phyloP scores from a whole-genome alignment of 331 rosid species.

The Saraca asoca region DNA sequence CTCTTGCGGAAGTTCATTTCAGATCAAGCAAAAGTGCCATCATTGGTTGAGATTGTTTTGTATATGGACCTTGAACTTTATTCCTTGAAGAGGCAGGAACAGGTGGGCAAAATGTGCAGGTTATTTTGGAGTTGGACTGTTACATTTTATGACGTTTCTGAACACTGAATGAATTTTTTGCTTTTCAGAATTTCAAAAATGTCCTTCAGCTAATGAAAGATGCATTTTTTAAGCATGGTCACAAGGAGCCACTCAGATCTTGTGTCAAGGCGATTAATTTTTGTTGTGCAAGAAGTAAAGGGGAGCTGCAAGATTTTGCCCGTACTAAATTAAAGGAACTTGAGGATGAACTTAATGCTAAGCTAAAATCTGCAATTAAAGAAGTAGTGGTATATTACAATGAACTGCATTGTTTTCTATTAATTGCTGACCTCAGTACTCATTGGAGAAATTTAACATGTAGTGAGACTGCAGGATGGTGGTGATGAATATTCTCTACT shows the following conservation, averaged over 20 bases:
- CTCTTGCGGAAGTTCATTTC: constrained; percentile 89
- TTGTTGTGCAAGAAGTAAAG: constrained; percentile 79
- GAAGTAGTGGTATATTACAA: constrained; percentile 72
- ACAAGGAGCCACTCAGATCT: constrained; percentile 85
- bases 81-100: constrained; percentile 88
- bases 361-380: constrained; percentile 75
- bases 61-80: constrained; percentile 84
- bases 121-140: constrained; percentile 11
- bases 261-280: constrained; percentile 74
- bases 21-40: constrained; percentile 79
- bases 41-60: constrained; percentile 73
- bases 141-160: constrained; percentile 17
- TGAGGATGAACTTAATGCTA: constrained; percentile 72
- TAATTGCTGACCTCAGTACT: constrained; percentile 26
- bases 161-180: constrained; percentile 24
- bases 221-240: constrained; percentile 84
- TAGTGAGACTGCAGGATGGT: constrained; percentile 70
- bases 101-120: constrained; percentile 52
- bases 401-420: constrained; percentile 24
- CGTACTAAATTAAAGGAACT: constrained; percentile 76
- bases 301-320: constrained; percentile 92
- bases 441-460: constrained; percentile 33
- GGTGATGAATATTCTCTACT: constrained; percentile 96
- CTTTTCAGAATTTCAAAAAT: constrained; percentile 74
- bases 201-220: constrained; percentile 85